Percentiles rank a stretch among this genome's conserved stretches.
Evolutionary conservation across 495 filamentous ascomycete species (phyloP).

Genomic region (Poronia punctata): DNA sequence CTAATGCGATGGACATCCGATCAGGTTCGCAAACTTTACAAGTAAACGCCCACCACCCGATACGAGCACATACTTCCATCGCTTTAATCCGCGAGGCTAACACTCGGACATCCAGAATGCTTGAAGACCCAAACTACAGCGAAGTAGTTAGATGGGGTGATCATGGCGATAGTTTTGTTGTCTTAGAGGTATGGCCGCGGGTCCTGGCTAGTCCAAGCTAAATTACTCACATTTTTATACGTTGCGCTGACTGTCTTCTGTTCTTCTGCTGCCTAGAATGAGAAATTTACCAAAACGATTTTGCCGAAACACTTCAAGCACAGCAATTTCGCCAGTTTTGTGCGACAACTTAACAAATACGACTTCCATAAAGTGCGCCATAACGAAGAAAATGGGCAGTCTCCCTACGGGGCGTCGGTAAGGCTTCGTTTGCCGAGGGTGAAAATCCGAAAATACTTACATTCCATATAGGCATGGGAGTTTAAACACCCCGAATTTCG

Average conservation of each 20-base stretch:
- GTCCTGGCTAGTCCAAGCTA: neutral
- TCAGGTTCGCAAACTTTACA: slow-evolving; percentile 97
- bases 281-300: slow-evolving; percentile 96
- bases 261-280: slow-evolving; percentile 63
- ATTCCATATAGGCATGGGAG: slow-evolving; percentile 70
- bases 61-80: slow-evolving; percentile 2
- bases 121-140: slow-evolving; percentile 90
- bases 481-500: slow-evolving; percentile 98
- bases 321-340: slow-evolving; percentile 98
- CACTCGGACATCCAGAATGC: slow-evolving; percentile 60
- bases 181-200: slow-evolving; percentile 68
- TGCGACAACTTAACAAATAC: slow-evolving; percentile 98
- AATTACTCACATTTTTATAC: no score
- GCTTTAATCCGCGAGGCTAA: slow-evolving; percentile 16
- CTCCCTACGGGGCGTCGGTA: slow-evolving; percentile 87
- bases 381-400: slow-evolving; percentile 88
- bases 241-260: no score
- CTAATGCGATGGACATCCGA: slow-evolving; percentile 11
- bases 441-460: slow-evolving; percentile 17
- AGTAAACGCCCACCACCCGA: slow-evolving; percentile 46
- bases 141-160: slow-evolving; percentile 94
- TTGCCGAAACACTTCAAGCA: slow-evolving; percentile 99
- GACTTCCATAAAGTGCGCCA: slow-evolving; percentile 99
- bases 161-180: slow-evolving; percentile 91
- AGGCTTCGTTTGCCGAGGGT: slow-evolving; percentile 22